Evolutionary conservation across 345 rosid genomes (phyloP).

Genomic region (Bruguiera gymnorhiza): DNA sequence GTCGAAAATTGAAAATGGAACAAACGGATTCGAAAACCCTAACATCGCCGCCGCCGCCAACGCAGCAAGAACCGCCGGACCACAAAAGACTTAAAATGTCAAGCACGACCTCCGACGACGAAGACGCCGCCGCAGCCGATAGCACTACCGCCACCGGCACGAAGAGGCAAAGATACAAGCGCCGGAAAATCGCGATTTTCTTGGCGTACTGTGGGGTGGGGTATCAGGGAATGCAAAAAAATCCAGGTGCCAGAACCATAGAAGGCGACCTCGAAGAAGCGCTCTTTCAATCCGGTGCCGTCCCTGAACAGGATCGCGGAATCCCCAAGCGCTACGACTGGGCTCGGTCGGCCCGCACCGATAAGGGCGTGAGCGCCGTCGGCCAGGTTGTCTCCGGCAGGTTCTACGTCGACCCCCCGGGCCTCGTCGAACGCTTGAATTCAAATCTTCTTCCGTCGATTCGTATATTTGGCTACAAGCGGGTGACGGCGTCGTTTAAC

Average conservation of each 20-base stretch:
- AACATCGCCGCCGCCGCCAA: conserved; percentile 27
- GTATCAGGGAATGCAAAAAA: conserved; percentile 98
- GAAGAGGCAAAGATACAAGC: conserved; percentile 55
- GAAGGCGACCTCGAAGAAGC: conserved; percentile 98
- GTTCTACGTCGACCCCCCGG: conserved; percentile 86
- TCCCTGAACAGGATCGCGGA: conserved; percentile 82
- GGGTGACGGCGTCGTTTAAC: conserved; percentile 69
- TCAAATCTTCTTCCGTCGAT: conserved; percentile 55
- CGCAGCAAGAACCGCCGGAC: conserved; percentile 58
- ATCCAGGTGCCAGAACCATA: conserved; percentile 93
- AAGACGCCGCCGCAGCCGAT: conserved; percentile 19
- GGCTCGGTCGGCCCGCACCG: conserved; percentile 94
- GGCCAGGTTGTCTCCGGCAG: conserved; percentile 94
- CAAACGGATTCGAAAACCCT: conserved; percentile 10
- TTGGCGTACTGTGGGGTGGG: conserved; percentile 96
- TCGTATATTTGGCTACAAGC: conserved; percentile 76
- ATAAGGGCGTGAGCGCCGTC: conserved; percentile 95
- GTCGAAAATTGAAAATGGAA: conserved; percentile 9
- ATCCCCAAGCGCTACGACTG: conserved; percentile 64
- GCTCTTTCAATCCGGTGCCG: conserved; percentile 73
- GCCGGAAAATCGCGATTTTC: conserved; percentile 86
- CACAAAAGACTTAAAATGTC: conserved; percentile 64
- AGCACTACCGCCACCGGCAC: conserved; percentile 19
- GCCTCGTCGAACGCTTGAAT: conserved; percentile 74
- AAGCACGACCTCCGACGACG: conserved; percentile 43